Evolutionary conservation across 2,329 filamentous ascomycete species (phyloP), one percentile per base, ranked within the genome.

Genomic region (Beauveria varroae): DNA sequence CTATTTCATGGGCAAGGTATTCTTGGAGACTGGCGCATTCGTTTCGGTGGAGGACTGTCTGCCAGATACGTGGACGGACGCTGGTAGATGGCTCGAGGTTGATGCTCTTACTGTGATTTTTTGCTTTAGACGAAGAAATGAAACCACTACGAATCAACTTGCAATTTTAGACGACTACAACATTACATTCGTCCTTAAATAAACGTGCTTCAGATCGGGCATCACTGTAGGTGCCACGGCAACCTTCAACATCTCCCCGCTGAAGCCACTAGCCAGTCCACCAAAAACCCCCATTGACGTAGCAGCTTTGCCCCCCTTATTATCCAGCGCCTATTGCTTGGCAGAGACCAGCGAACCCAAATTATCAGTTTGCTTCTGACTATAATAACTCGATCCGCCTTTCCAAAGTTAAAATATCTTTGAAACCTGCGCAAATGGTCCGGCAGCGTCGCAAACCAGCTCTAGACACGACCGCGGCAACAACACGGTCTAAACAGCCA

Each of bases 401-500:
- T 18, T 22, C n/a, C 2, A 20, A 43, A 55, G 14, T 6, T 16
- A 26, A 26, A 40, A 53, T n/a, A 50, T 37, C 26, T 26, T 46
- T 56, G 9, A 60, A 62, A 63, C 62, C 57, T 43, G 46, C n/a
- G 24, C 51, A 62, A 60, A 73, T 72, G 69, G 62, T 70, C 61
- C 70, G 70, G 22, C 69, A 70, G 63, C 70, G 71, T 40, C 61
- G 52, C 30, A 60, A 57, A 40, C 56, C 56, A 14, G n/a, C 43
- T 22, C 46, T 46, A 51, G 51, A 62, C 24, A 51, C 40, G 22
- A 18, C 10, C 50, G 50, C 57, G n/a, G 34, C 34, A 37, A 37
- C 34, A 14, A 37, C 41, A 68, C 66, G 54, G 37, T 10, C 62
- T 40, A 43, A 52, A 47, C 53, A 37, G n/a, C 47, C 49, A 18